These are phyloP conservation scores for Podila epigama DNA, from an alignment of 192 early-diverging fungal species.

Conservation along the genomic window DNA sequence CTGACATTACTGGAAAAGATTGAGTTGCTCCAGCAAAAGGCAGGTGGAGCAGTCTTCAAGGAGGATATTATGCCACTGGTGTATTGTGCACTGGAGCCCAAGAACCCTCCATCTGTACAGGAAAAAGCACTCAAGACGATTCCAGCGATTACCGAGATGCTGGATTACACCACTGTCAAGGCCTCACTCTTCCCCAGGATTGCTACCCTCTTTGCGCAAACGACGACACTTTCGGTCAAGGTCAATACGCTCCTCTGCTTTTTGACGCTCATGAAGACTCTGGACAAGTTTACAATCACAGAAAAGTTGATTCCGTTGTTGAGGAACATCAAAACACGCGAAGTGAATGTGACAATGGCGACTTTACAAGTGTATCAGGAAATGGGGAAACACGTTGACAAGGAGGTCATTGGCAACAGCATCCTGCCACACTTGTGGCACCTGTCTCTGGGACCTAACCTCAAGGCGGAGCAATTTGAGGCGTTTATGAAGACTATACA, in stretches of 20 bases:
- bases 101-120: conserved; percentile 61
- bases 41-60: conserved; percentile 66
- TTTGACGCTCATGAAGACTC: conserved; percentile 67
- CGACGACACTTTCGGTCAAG: conserved; percentile 73
- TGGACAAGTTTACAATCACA: conserved; percentile 74
- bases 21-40: conserved; percentile 70
- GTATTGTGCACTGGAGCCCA: conserved; percentile 68
- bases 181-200: conserved; percentile 74
- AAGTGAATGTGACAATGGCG: conserved; percentile 80
- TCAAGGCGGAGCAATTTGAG: conserved; percentile 78
- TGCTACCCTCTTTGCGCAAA: conserved; percentile 72
- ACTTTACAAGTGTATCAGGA: conserved; percentile 84
- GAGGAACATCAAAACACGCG: conserved; percentile 76
- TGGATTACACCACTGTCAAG: conserved; percentile 71
- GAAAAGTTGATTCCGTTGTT: conserved; percentile 84
- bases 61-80: conserved; percentile 81
- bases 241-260: conserved; percentile 74
- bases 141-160: conserved; percentile 57
- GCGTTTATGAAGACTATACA: conserved; percentile 67
- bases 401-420: conserved; percentile 75
- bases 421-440: conserved; percentile 83
- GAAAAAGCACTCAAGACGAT: conserved; percentile 73
- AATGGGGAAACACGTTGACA: conserved; percentile 74
- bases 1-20: conserved; percentile 72
- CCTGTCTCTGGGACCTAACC: conserved; percentile 70